phyloP scores from a whole-genome alignment of 2,329 filamentous ascomycete genomes.

The Pseudogymnoascus sp. region DNA sequence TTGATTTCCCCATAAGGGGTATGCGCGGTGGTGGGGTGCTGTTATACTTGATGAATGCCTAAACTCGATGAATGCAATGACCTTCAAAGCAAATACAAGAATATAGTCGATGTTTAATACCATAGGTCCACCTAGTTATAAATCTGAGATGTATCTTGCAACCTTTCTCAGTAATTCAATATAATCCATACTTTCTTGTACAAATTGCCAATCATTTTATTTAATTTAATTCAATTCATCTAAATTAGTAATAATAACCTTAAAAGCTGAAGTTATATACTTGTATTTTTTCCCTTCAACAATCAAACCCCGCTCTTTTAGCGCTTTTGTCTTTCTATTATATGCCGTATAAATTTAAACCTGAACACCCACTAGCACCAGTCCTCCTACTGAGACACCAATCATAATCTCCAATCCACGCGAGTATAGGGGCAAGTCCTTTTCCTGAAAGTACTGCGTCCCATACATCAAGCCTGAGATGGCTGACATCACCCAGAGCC shows the following conservation, averaged over 20 bases:
- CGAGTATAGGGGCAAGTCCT: conserved; percentile 18
- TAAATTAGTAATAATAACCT: background rate
- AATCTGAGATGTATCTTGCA: background rate
- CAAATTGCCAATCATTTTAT: background rate
- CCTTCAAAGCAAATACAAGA: background rate
- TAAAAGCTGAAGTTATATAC: background rate
- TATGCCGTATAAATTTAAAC: background rate
- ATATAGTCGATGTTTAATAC: background rate
- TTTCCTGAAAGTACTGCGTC: conserved; percentile 21
- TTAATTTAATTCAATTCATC: background rate
- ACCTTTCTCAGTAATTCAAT: background rate
- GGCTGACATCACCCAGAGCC: conserved; percentile 20
- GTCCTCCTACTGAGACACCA: background rate
- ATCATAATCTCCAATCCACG: conserved; percentile 8
- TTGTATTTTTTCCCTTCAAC: background rate
- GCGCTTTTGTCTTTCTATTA: conserved; percentile 2
- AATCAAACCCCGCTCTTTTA: background rate
- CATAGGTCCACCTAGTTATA: background rate
- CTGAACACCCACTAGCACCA: background rate
- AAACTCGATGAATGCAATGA: background rate
- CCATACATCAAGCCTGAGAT: conserved; percentile 23
- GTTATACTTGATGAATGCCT: too few species aligned
- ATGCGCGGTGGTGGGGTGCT: background rate
- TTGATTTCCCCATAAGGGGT: background rate
- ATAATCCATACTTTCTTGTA: background rate